A percentile compares a stretch with the other conserved stretches of the same genome.
Conservation (phyloP, 257 asterid species). For the Thymus mandschuricus region DNA sequence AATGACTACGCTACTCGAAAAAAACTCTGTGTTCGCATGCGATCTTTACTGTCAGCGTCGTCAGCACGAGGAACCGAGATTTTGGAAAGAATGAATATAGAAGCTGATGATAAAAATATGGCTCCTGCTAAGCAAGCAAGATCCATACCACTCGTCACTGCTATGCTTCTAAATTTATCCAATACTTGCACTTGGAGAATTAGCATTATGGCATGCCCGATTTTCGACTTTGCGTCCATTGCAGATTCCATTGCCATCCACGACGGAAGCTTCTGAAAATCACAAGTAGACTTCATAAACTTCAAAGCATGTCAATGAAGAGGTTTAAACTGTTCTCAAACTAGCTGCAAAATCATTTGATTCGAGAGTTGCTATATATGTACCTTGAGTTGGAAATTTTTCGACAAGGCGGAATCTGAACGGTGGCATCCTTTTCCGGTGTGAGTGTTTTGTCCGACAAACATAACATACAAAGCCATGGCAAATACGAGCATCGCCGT, state of each 20-base stretch:
- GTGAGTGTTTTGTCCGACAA: constrained; percentile 53
- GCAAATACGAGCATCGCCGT: constrained; percentile 83
- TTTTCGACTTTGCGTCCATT: constrained; percentile 74
- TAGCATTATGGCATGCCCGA: constrained; percentile 78
- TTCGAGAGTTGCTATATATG: neutral
- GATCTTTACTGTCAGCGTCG: no score
- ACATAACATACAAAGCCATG: constrained; percentile 64
- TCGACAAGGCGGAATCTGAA: neutral
- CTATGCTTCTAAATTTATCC: constrained; percentile 69
- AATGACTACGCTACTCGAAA: neutral
- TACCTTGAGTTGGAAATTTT: constrained; percentile 38
- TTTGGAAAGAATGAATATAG: constrained; percentile 70
- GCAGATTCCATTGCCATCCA: constrained; percentile 61
- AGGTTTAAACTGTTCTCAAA: no score
- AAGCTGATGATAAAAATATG: constrained; percentile 65
- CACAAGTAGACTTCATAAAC: neutral
- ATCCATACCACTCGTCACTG: constrained; percentile 60
- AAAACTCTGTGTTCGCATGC: neutral
- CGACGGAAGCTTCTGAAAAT: constrained; percentile 50
- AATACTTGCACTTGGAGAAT: constrained; percentile 82
- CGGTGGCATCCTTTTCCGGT: constrained; percentile 19
- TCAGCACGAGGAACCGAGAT: constrained; percentile 19
- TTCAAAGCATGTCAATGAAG: no score
- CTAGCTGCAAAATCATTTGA: no score
- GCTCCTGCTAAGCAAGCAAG: constrained; percentile 83